Conservation (phyloP, 345 rosid genomes). For the Populus deltoides region DNA sequence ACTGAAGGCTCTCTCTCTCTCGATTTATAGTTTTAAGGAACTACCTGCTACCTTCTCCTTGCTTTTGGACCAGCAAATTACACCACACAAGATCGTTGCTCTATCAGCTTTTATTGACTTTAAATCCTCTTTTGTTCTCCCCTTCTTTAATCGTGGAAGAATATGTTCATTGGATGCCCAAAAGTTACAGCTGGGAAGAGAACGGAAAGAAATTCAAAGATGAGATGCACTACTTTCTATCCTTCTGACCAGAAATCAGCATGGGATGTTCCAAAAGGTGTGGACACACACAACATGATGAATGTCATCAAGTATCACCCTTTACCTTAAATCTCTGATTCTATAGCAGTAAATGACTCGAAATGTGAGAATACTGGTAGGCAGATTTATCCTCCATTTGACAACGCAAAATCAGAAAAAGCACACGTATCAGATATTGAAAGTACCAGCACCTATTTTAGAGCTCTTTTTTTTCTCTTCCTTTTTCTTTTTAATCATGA, state of each 20-base stretch:
- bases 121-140: background rate
- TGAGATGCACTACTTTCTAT: conserved; percentile 11
- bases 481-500: background rate
- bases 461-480: no score
- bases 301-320: background rate
- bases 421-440: no score
- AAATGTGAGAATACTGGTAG: background rate
- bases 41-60: background rate
- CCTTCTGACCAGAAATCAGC: conserved; percentile 10
- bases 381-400: background rate
- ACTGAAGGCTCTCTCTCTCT: background rate
- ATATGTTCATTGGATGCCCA: background rate
- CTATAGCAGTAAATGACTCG: background rate
- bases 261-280: conserved; percentile 23
- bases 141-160: background rate
- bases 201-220: background rate
- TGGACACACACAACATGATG: background rate
- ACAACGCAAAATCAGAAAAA: no score
- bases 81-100: background rate
- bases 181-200: background rate
- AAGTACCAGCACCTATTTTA: no score
- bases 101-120: background rate
- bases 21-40: no score
- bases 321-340: background rate
- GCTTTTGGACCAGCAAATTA: background rate